A percentile compares a stretch with the other conserved stretches of the same genome.
Evolutionary conservation across 2,329 filamentous ascomycete species (phyloP).

Genomic region (Elsinoe arachidis): DNA sequence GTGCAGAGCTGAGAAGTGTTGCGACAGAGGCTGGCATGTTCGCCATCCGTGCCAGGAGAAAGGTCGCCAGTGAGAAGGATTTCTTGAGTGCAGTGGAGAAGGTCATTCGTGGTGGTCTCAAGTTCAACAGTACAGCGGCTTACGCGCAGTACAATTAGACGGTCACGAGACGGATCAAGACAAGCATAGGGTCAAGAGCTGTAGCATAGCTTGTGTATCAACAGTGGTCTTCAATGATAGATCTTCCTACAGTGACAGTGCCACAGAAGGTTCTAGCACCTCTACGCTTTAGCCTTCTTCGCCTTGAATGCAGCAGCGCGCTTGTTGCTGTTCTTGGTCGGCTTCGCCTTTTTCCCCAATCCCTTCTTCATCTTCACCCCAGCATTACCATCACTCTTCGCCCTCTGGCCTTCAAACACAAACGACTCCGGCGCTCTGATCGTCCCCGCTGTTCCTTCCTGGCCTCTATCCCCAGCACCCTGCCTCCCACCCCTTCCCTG

Average conservation of each 20-base stretch:
- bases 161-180: neutral
- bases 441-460: slow-evolving; percentile 17
- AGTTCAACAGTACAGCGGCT: slow-evolving; percentile 97
- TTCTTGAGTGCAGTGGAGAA: slow-evolving; percentile 97
- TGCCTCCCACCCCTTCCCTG: neutral
- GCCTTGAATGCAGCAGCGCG: slow-evolving; percentile 40
- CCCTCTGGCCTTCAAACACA: slow-evolving; percentile 74
- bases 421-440: slow-evolving; percentile 58
- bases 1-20: slow-evolving; percentile 90
- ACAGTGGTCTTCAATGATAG: neutral
- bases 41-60: slow-evolving; percentile 84
- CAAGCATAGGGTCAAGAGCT: neutral
- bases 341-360: slow-evolving; percentile 33
- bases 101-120: slow-evolving; percentile 97
- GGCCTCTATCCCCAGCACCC: neutral
- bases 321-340: slow-evolving; percentile 35
- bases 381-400: slow-evolving; percentile 55
- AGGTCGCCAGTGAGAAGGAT: slow-evolving; percentile 98
- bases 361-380: slow-evolving; percentile 48
- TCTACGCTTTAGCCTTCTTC: slow-evolving; percentile 22
- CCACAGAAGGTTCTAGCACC: neutral
- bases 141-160: slow-evolving; percentile 98
- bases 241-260: neutral
- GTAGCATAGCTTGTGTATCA: slow-evolving; percentile 10
- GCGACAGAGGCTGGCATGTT: slow-evolving; percentile 99